Base-by-base conservation (phyloP, 176 grass and related monocot genomes). In the Oryza brachyantha region DNA sequence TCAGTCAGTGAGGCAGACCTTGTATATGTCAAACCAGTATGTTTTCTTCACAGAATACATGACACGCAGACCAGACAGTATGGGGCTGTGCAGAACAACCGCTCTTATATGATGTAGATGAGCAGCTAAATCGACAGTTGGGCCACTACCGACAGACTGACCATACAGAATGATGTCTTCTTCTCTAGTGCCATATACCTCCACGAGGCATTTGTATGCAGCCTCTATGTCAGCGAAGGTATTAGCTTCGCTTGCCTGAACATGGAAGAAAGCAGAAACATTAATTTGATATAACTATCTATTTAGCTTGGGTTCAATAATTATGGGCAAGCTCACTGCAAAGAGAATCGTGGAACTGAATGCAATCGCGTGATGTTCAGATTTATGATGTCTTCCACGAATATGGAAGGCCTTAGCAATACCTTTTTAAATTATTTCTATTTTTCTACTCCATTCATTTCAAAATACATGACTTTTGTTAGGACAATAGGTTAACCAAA, bases 11-110 rank as follows among this genome's bases (percentile, higher is more conserved):
- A 90, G 40, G 46, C 37, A 65, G 64, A 98, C 96, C 96, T 98
- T 98, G 60, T 94, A 98, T 75, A 94, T 94, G 78, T 98, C 96
- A 82, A 98, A 98, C 96, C 90, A 98, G 78, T 91, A 93, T 48
- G 92, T 92, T 66, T 77, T 93, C 78, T 94, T 98, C 83, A 94
- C 75, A 29, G 90, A 81, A 65, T 98, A 98, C 90, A 98, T 89
- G 29, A 98, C 96, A 62, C 89, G 92, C 59, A 98, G 29, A n/a
- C 96, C 96, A 68, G 92, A 98, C 14, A 98, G 72, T 66, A 98
- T 89, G 32, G 96, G 77, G 48, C 92, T 92, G 48, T 98, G 96
- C 13, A 98, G 54, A 85, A 98, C 84, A 64, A 98, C 90, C 21
- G 88, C 96, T 89, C 92, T 85, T 68, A 87, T 28, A 10, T 19